Evolutionary conservation across 345 rosid genomes (phyloP).

Genomic region (Aegle marmelos): DNA sequence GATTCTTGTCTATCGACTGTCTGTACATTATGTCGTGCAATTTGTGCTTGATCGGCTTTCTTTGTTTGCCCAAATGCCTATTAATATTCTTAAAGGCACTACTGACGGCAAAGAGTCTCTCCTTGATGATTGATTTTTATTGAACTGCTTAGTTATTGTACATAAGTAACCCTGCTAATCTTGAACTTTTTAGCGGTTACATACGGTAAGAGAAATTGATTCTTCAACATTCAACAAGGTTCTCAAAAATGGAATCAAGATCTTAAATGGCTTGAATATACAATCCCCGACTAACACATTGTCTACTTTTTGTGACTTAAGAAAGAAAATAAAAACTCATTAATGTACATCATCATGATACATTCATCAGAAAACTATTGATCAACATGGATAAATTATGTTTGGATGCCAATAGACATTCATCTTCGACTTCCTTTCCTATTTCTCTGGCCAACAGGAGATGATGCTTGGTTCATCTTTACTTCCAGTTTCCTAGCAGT

Average conservation of each 20-base stretch:
- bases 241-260: neutral
- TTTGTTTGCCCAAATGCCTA: neutral
- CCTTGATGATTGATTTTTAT: neutral
- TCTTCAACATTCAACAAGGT: neutral
- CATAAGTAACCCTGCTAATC: neutral
- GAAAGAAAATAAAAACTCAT: neutral
- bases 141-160: neutral
- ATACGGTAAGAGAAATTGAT: neutral
- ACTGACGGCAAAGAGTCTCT: neutral
- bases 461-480: conserved; percentile 27
- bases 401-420: conserved; percentile 3
- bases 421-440: conserved; percentile 46
- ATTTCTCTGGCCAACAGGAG: conserved; percentile 30
- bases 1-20: conserved; percentile 16
- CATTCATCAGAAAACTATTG: neutral
- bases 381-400: neutral
- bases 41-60: conserved; percentile 4
- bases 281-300: neutral
- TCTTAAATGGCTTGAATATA: neutral
- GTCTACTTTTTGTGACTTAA: neutral
- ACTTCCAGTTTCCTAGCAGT: conserved; percentile 61
- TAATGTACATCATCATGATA: neutral
- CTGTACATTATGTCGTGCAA: conserved; percentile 11
- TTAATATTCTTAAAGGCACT: neutral
- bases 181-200: too few relatives aligned